phyloP scores from a whole-genome alignment of 2,329 filamentous ascomycete genomes.

The Fusarium beomiforme region DNA sequence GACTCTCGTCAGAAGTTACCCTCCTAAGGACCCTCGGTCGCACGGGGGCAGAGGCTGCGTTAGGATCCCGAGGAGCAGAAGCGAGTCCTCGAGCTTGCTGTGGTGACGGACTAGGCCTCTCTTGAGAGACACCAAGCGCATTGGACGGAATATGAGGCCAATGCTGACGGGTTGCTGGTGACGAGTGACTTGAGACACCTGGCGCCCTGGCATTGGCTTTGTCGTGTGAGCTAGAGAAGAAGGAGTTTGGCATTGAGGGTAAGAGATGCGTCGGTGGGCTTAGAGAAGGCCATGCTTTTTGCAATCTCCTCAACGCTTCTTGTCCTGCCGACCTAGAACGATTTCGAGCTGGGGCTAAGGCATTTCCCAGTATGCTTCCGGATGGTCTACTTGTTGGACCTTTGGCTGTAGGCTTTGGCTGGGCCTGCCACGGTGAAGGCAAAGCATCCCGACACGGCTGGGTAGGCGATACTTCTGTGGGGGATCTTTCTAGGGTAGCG shows the following conservation, averaged over 20 bases:
- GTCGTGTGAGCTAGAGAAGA: slow-evolving; percentile 50
- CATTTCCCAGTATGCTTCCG: slow-evolving; percentile 52
- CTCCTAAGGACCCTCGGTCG: slow-evolving; percentile 45
- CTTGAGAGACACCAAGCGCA: slow-evolving; percentile 7
- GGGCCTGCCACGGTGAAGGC: slow-evolving; percentile 47
- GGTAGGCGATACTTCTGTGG: not conserved
- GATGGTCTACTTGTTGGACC: slow-evolving; percentile 38
- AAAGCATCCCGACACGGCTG: slow-evolving; percentile 17
- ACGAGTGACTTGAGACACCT: slow-evolving; percentile 1
- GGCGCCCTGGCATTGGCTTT: slow-evolving; percentile 26
- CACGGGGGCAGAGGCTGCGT: slow-evolving; percentile 10
- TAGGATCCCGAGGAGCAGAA: not conserved
- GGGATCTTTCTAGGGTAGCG: slow-evolving; percentile 2
- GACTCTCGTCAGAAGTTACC: slow-evolving; percentile 71
- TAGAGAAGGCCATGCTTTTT: slow-evolving; percentile 66
- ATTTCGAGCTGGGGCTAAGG: slow-evolving; percentile 59
- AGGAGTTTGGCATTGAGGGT: slow-evolving; percentile 56
- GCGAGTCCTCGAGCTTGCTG: slow-evolving; percentile 9
- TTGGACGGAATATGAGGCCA: slow-evolving; percentile 1
- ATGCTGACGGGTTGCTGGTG: slow-evolving; percentile 4
- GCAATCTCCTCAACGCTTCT: slow-evolving; percentile 66
- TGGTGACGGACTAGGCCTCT: slow-evolving; percentile 22
- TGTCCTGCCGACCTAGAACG: slow-evolving; percentile 66
- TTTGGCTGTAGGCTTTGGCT: slow-evolving; percentile 30
- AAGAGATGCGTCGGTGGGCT: slow-evolving; percentile 45